A percentile compares a stretch with the other conserved stretches of the same genome.
These are phyloP conservation scores for Podaxis sp. DNA, from an alignment of 768 basidiomycete genomes.

Conservation along the genomic window DNA sequence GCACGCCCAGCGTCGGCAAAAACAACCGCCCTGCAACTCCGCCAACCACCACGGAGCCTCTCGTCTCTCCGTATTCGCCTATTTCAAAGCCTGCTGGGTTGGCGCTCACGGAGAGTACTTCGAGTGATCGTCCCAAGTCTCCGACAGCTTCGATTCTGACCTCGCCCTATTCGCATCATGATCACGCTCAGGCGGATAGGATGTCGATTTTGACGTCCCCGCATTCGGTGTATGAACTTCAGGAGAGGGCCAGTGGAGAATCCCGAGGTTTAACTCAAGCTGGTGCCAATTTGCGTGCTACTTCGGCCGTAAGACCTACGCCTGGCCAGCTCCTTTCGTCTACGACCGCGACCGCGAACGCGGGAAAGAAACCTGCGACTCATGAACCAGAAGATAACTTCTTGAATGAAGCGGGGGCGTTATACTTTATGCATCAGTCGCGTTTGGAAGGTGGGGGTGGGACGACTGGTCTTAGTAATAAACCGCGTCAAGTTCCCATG, in stretches of 20 bases:
- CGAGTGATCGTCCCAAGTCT: constrained; percentile 18
- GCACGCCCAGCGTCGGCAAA: neutral
- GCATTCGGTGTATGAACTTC: constrained; percentile 22
- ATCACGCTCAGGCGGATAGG: constrained; percentile 12
- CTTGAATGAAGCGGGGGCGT: constrained; percentile 54
- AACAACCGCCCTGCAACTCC: neutral
- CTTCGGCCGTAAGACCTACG: constrained; percentile 5
- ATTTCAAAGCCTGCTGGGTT: neutral
- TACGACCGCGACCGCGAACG: neutral
- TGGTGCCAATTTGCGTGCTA: constrained; percentile 14
- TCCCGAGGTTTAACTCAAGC: constrained; percentile 15
- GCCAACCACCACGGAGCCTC: neutral
- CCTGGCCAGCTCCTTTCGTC: neutral
- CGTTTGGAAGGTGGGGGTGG: constrained; percentile 23
- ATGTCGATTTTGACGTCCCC: constrained; percentile 35
- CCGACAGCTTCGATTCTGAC: constrained; percentile 28
- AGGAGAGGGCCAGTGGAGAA: constrained; percentile 16
- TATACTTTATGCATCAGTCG: constrained; percentile 68
- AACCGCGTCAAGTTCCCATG: constrained; percentile 14
- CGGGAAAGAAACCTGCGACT: neutral
- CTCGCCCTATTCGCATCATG: constrained; percentile 31
- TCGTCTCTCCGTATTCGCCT: constrained; percentile 10
- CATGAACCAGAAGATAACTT: constrained; percentile 37
- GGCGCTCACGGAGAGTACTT: neutral
- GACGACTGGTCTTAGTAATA: neutral